These are phyloP conservation scores for Phytopythium aichiense DNA, from an alignment of 352 stramenopile genomes.

Conservation along the genomic window DNA sequence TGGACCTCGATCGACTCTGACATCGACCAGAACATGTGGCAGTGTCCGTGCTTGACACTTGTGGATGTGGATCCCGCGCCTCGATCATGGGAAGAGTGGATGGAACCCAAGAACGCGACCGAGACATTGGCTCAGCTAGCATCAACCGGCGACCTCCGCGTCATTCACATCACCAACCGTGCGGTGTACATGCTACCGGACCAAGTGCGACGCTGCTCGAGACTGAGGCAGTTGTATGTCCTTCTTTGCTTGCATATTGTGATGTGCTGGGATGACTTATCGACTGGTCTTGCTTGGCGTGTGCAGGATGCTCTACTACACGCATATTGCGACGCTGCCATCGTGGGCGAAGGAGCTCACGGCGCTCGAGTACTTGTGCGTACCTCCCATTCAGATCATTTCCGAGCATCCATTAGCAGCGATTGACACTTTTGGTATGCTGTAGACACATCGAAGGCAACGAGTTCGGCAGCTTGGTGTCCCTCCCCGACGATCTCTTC, in stretches of 20 bases:
- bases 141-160: conserved; percentile 20
- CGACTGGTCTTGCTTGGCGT: background rate
- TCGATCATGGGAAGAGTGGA: conserved; percentile 25
- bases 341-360: conserved; percentile 16
- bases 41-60: conserved; percentile 39
- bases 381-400: background rate
- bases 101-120: conserved; percentile 20
- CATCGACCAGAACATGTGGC: background rate
- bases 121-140: conserved; percentile 11
- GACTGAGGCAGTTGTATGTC: conserved; percentile 29
- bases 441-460: background rate
- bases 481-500: conserved; percentile 3
- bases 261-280: background rate
- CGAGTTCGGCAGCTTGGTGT: background rate
- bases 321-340: conserved; percentile 11
- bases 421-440: background rate
- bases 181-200: conserved; percentile 23
- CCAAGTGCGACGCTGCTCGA: conserved; percentile 20
- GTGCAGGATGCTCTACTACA: conserved; percentile 19
- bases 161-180: conserved; percentile 30
- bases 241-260: background rate
- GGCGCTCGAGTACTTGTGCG: conserved; percentile 24
- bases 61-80: conserved; percentile 24
- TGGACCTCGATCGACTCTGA: conserved; percentile 14
- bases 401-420: background rate